Evolutionary conservation across 1,139 yeast species (phyloP), one percentile per base, ranked within the genome.

Genomic region (Wickerhamiella infanticola): DNA sequence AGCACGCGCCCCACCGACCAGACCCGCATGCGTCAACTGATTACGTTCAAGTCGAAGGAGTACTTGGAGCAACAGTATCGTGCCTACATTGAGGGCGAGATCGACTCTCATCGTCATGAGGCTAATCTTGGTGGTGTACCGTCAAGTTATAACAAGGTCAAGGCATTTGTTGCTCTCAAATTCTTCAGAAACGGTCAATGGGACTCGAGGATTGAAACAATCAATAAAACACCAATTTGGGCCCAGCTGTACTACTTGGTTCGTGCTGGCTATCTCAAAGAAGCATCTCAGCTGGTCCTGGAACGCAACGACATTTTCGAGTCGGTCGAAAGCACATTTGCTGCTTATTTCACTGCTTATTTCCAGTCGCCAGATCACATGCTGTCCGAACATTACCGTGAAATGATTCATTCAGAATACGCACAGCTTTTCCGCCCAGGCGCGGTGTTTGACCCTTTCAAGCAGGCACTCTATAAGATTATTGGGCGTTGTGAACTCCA

Each of bases 161-260:
- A 74, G 47, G 78, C 81, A 36, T 84, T 79, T 56, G 79, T 58
- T 69, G 80, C 56, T 54, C 62, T 59, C 62, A 70, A 58, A 45
- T 63, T 60, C 50, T 48, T 50, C 43, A 55, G 58, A 45, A 66
- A 67, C 47, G 73, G 71, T 9, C 62, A 66, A 35, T 76, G 80
- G 78, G 68, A 67, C 43, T 56, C 70, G 40, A 71, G 73, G 48
- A 55, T 80, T 44, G 73, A 79, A 37, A 65, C 78, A 48, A 78
- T 85, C 26, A 88, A 90, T 62, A 88, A 88, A 9, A 69, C 75
- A 1, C 97, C 97, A 3, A 74, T 90, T 24, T 90, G 98, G 98
- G 95, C 95, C 0, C 66, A 86, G 45, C 66, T 90, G 4, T 93
- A 81, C 59, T 88, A 83, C 62, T 69, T 90, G 54, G 63, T 90